phyloP scores from a whole-genome alignment of 192 early-diverging fungal genomes.

The Fimicolochytrium jonesii region DNA sequence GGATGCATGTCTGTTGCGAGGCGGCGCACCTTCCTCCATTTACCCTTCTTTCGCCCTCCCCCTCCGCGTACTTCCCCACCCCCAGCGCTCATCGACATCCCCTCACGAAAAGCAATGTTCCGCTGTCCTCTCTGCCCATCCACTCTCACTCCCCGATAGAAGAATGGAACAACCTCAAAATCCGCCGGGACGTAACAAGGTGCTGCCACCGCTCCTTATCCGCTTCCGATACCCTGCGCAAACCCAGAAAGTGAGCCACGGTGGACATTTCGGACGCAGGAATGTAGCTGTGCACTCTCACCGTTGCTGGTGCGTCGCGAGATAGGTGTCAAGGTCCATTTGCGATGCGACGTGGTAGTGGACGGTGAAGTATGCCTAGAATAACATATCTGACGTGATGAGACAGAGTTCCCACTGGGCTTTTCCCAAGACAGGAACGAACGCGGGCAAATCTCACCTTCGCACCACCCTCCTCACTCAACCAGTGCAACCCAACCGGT shows the following conservation, averaged over 20 bases:
- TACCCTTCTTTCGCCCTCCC: too few species aligned
- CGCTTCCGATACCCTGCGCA: slow-evolving; percentile 17
- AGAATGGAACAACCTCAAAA: slow-evolving; percentile 26
- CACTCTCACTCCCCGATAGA: slow-evolving; percentile 15
- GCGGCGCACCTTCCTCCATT: too few species aligned
- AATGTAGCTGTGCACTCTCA: not conserved
- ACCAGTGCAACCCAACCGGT: slow-evolving; percentile 43
- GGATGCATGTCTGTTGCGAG: too few species aligned
- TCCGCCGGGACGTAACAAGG: slow-evolving; percentile 34
- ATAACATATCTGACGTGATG: not conserved
- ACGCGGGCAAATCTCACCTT: slow-evolving; percentile 24
- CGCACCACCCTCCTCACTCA: slow-evolving; percentile 39
- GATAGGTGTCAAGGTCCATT: slow-evolving; percentile 34
- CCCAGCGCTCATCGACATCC: too few species aligned
- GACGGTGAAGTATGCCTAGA: slow-evolving; percentile 36
- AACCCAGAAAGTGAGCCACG: not conserved
- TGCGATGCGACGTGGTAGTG: slow-evolving; percentile 44
- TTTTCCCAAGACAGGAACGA: not conserved
- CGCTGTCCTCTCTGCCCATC: too few species aligned
- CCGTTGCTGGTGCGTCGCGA: slow-evolving; percentile 28
- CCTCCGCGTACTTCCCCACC: too few species aligned
- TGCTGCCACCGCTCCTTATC: slow-evolving; percentile 28
- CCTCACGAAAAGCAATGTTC: too few species aligned
- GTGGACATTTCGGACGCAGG: not conserved
- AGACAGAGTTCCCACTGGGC: not conserved